Evolutionary conservation across 2,329 filamentous ascomycete genomes (phyloP).

Genomic region (Karstenula rhodostoma): DNA sequence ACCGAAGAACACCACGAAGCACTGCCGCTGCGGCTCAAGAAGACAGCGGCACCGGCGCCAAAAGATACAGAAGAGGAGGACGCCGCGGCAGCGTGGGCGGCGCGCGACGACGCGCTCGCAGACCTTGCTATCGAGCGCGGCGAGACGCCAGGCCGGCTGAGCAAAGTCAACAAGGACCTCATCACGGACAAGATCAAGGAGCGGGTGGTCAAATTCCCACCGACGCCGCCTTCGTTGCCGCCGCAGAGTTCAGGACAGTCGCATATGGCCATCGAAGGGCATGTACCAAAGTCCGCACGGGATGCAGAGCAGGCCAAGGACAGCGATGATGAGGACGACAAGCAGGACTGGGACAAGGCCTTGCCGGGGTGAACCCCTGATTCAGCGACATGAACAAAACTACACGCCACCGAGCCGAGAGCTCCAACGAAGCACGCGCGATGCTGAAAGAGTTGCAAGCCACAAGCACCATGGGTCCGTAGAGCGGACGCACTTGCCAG

Average conservation of each 20-base stretch:
- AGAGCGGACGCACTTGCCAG: background rate
- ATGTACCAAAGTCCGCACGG: constrained; percentile 38
- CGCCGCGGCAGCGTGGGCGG: constrained; percentile 42
- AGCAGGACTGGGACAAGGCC: constrained; percentile 47
- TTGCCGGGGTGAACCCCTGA: constrained; percentile 33
- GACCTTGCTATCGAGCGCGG: constrained; percentile 56
- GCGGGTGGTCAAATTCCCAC: constrained; percentile 30
- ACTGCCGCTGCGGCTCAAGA: constrained; percentile 42
- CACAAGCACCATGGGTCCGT: background rate
- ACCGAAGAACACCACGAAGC: constrained; percentile 34
- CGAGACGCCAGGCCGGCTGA: constrained; percentile 46
- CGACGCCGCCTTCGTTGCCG: constrained; percentile 36
- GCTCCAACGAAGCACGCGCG: background rate
- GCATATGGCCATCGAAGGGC: constrained; percentile 50
- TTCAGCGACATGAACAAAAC: background rate
- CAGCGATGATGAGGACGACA: constrained; percentile 31
- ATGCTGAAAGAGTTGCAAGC: background rate
- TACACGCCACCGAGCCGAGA: background rate
- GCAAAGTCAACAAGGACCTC: constrained; percentile 43
- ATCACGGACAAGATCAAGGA: constrained; percentile 44
- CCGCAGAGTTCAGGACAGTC: constrained; percentile 25
- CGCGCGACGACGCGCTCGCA: constrained; percentile 43
- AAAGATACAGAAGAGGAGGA: constrained; percentile 43
- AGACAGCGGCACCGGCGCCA: constrained; percentile 18
- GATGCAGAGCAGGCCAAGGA: constrained; percentile 20